Evolutionary conservation across 2,329 filamentous ascomycete species (phyloP).

Genomic region (Pseudogymnoascus sp.): DNA sequence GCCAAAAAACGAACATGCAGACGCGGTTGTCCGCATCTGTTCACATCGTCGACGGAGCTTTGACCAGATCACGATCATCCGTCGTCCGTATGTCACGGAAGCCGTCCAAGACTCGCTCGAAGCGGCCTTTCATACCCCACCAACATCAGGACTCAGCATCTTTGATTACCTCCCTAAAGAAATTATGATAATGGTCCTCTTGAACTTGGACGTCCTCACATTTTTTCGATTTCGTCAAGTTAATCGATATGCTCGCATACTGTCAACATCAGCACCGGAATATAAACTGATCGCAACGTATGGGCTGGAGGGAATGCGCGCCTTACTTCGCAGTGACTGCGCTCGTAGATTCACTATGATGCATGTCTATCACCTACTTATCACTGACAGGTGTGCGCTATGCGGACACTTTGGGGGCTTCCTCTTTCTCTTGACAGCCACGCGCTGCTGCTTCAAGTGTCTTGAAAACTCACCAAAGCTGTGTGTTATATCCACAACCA

Average conservation of each 20-base stretch:
- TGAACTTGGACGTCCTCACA: background rate
- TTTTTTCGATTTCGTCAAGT: background rate
- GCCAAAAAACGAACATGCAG: background rate
- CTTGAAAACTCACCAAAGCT: background rate
- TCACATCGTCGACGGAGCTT: background rate
- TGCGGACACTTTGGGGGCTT: background rate
- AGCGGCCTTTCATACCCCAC: background rate
- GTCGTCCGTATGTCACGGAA: background rate
- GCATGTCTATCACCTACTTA: background rate
- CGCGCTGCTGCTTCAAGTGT: background rate
- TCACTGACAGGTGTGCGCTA: background rate
- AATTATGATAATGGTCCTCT: background rate
- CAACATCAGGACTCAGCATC: background rate
- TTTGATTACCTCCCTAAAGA: background rate
- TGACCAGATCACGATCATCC: background rate
- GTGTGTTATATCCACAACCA: background rate
- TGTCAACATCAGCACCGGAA: background rate
- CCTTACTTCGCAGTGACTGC: background rate
- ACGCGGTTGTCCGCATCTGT: background rate
- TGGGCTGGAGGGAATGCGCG: background rate
- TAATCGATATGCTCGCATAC: background rate
- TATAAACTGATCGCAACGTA: background rate
- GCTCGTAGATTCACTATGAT: background rate
- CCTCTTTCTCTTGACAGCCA: background rate
- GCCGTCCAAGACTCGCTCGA: background rate